phyloP scores from a whole-genome alignment of 306 rosid genomes.

The Pyrus betulifolia region DNA sequence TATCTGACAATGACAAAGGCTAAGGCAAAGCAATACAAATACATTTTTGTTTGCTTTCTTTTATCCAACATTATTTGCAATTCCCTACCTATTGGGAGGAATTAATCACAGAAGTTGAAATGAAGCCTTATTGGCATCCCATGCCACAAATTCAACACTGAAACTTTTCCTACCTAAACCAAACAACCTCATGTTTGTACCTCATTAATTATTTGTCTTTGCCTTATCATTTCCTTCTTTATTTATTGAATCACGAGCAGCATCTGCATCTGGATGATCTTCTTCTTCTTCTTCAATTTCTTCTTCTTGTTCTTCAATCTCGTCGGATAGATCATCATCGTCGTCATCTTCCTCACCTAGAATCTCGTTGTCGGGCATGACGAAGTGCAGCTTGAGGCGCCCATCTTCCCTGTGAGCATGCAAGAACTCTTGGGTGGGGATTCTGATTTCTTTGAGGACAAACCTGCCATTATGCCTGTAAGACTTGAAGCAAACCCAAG shows the following conservation, averaged over 20 bases:
- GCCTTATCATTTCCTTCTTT: background rate
- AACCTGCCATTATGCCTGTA: slow-evolving; percentile 69
- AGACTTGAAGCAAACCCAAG: slow-evolving; percentile 58
- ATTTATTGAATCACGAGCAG: background rate
- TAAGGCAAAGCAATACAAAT: background rate
- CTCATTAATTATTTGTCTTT: background rate
- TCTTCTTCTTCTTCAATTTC: slow-evolving; percentile 5
- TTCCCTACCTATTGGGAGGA: background rate
- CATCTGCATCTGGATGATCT: background rate
- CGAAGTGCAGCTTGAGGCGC: slow-evolving; percentile 55
- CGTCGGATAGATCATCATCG: background rate
- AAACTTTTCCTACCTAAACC: slow-evolving; percentile 3
- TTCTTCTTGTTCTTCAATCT: background rate
- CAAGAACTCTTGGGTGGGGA: slow-evolving; percentile 52
- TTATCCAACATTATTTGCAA: background rate
- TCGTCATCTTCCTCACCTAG: slow-evolving; percentile 4
- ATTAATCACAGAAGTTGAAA: background rate
- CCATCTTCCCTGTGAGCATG: slow-evolving; percentile 85
- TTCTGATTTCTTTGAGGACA: slow-evolving; percentile 57
- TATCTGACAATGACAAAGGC: background rate
- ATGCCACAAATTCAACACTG: background rate
- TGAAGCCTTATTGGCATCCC: background rate
- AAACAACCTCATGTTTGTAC: background rate
- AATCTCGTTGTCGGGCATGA: slow-evolving; percentile 40
- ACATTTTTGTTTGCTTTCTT: background rate